Percentiles rank a stretch among this genome's conserved stretches.
phyloP scores from a whole-genome alignment of 345 rosid species.

The Brassica juncea region DNA sequence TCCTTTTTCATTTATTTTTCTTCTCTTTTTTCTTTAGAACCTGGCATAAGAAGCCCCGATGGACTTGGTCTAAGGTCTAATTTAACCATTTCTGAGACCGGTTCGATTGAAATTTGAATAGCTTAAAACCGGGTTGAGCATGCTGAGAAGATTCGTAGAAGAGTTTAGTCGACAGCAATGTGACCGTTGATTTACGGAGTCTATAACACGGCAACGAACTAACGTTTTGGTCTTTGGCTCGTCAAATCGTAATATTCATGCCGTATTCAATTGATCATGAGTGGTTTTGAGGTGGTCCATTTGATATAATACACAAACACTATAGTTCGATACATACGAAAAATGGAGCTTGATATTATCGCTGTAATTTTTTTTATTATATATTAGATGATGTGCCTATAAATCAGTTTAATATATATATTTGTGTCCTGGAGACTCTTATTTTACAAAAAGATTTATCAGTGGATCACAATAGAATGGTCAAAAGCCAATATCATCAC shows the following conservation, averaged over 20 bases:
- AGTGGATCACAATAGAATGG: constrained; percentile 7
- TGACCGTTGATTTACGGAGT: background rate
- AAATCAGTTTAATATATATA: background rate
- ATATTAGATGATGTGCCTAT: background rate
- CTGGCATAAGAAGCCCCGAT: too few species aligned
- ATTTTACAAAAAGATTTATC: background rate
- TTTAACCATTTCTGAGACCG: background rate
- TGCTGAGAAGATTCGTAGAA: background rate
- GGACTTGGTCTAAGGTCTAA: background rate
- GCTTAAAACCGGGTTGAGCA: constrained; percentile 9
- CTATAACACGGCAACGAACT: background rate
- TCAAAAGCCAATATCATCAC: constrained; percentile 19
- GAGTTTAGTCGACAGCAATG: background rate
- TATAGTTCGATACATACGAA: background rate
- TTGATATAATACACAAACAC: background rate
- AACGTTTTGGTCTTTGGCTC: constrained; percentile 21
- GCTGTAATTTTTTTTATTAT: background rate
- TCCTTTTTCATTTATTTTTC: too few species aligned
- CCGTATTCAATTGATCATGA: constrained; percentile 22
- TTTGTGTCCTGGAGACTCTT: background rate
- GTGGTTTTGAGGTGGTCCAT: constrained; percentile 13
- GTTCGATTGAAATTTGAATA: background rate
- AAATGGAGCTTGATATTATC: background rate
- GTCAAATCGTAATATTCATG: constrained; percentile 10
- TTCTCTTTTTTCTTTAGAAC: too few species aligned